Evolutionary conservation across 805 yeast genomes (phyloP).

Genomic region (Nakazawaea ishiwadae): DNA sequence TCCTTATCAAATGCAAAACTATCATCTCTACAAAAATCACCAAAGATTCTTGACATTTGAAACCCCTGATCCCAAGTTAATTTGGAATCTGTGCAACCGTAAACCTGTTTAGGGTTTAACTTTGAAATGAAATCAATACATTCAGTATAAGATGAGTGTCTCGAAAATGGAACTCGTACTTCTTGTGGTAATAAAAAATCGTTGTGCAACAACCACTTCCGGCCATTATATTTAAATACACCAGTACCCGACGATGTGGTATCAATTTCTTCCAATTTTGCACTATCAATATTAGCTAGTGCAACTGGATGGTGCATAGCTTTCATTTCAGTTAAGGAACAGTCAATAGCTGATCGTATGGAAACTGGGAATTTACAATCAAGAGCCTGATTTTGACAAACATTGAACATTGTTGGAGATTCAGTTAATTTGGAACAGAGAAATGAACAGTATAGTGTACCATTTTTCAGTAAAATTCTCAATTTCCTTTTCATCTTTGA

Average conservation of each 20-base stretch:
- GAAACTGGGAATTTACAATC: conserved; percentile 11
- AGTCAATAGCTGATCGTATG: conserved; percentile 3
- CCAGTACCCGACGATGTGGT: conserved; percentile 15
- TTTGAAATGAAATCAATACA: conserved; percentile 27
- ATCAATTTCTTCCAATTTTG: background rate
- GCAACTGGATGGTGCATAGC: background rate
- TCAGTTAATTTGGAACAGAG: background rate
- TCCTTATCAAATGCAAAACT: conserved; percentile 17
- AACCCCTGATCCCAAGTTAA: conserved; percentile 34
- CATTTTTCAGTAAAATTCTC: background rate
- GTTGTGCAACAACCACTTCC: conserved; percentile 20
- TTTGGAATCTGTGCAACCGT: conserved; percentile 34
- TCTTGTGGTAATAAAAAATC: conserved; percentile 29
- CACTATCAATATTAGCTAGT: background rate
- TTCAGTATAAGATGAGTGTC: conserved; percentile 45
- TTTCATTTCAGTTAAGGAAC: background rate
- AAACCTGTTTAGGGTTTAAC: conserved; percentile 36
- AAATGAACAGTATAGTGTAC: conserved; percentile 8
- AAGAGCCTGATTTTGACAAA: background rate
- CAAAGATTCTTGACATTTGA: conserved; percentile 35
- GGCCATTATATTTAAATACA: conserved; percentile 22
- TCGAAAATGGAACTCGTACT: conserved; percentile 34
- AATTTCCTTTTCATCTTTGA: background rate
- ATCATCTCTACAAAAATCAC: conserved; percentile 25
- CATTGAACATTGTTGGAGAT: conserved; percentile 3